Base-by-base conservation (phyloP, 192 early-diverging fungal genomes). In the Coemansia sp. region DNA sequence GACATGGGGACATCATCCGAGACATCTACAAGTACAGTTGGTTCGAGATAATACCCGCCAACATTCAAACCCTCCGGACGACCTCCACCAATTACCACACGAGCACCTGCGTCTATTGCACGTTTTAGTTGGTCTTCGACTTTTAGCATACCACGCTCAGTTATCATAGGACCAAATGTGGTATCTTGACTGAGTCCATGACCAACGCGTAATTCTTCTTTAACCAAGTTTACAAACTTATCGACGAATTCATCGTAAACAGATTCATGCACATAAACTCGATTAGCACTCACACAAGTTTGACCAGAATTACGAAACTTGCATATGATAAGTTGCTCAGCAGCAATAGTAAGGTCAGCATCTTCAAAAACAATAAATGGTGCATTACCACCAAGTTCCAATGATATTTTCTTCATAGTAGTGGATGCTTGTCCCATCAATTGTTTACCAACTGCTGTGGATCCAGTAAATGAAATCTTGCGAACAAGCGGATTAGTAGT, bases 151-250 rank as follows among this genome's bases (percentile, higher is more conserved):
- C 87, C 92, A 6, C 70, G 78, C 32, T 83, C 51, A 19, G 89
- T 91, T 61, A 96, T 94, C 60, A 97, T 68, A 0, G 95, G 94
- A 20, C 95, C 95, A 72, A 92, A 84, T 0, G 88, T 86, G 7
- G 85, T 87, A 6, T 72, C 79, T 30, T 72, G 42, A 8, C 85
- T 83, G 29, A 96, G 86, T 0, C 92, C 92, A 62, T 93, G 84
- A 17, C 95, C 95, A 14, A 93, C 71, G n/a, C 70, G 69, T 74
- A 94, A 84, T 53, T 72, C 51, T 24, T 71, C 10, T 27, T 65
- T 53, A 17, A 93, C 86, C 52, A 77, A 75, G n/a, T 80, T 73
- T 1, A 76, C 73, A 24, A 95, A 94, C 76, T 4, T 85, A 81
- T 46, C 69, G 20, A 94, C 68, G 69, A 94, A 88, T 24, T 68